phyloP scores from a whole-genome alignment of 2,329 filamentous ascomycete genomes.

The Moelleriella libera region DNA sequence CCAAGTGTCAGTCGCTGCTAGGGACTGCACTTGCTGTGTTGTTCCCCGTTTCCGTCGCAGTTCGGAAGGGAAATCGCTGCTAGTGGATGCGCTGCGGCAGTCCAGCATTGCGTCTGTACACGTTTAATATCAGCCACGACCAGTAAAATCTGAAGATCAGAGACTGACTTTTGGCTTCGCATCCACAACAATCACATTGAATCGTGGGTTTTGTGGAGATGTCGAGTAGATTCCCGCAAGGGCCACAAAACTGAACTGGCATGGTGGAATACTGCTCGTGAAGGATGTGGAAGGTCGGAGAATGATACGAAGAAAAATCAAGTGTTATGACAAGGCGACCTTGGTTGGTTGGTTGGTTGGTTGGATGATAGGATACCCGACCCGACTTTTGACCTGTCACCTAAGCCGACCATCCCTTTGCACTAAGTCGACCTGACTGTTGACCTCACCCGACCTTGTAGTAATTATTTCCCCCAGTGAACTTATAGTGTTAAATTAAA shows the following conservation, averaged over 20 bases:
- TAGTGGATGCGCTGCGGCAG: slow-evolving; percentile 1
- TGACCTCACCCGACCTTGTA: no score
- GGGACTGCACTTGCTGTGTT: neutral
- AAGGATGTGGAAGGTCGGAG: no score
- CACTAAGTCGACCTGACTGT: no score
- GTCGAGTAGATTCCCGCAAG: slow-evolving; percentile 5
- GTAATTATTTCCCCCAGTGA: no score
- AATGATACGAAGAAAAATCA: no score
- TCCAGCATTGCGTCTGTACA: slow-evolving; percentile 2
- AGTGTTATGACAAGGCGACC: no score
- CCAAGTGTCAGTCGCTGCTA: slow-evolving; percentile 1
- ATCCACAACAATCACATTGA: slow-evolving; percentile 1
- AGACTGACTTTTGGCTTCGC: neutral
- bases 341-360: no score
- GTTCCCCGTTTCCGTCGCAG: slow-evolving; percentile 3
- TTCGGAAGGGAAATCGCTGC: slow-evolving; percentile 5
- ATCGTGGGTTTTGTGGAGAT: slow-evolving; percentile 2
- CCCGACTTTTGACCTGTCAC: no score
- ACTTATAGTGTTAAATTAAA: no score
- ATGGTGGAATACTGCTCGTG: neutral
- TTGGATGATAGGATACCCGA: no score
- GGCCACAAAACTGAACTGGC: slow-evolving; percentile 5
- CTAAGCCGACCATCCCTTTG: no score
- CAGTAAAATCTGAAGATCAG: neutral
- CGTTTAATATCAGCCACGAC: neutral